Conservation (phyloP, 148 eudicot species). For the Silene conica region DNA sequence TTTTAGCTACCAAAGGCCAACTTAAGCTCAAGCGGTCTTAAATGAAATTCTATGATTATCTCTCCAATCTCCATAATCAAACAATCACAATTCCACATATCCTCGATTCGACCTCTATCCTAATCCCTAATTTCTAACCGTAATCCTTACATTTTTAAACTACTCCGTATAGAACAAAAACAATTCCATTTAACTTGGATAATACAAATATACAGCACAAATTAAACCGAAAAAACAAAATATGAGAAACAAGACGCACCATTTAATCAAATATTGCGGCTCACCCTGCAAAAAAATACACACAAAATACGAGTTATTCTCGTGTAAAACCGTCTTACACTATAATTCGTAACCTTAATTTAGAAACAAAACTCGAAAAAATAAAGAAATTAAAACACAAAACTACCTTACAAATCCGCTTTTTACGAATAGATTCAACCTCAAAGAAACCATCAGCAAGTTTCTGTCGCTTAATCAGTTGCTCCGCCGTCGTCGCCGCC, state of each 20-base stretch:
- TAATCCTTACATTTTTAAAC: not conserved
- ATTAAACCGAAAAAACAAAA: not conserved
- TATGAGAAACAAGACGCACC: conserved; percentile 44
- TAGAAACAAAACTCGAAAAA: not conserved
- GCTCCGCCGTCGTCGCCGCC: conserved; percentile 19
- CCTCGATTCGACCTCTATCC: not conserved
- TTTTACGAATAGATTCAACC: conserved; percentile 71
- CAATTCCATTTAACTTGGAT: not conserved
- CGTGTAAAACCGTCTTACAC: no score
- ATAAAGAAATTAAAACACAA: not conserved
- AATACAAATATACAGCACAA: not conserved
- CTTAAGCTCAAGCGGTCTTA: no score
- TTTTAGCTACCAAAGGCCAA: no score
- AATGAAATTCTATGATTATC: no score
- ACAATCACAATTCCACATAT: not conserved
- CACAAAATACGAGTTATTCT: conserved; percentile 12
- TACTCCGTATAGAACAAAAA: not conserved
- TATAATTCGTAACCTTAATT: not conserved
- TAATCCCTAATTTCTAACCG: not conserved
- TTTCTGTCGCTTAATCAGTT: conserved; percentile 35
- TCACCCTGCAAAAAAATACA: conserved; percentile 47
- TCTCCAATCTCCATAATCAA: not conserved
- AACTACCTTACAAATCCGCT: conserved; percentile 73
- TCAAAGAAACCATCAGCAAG: conserved; percentile 85
- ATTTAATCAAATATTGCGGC: conserved; percentile 86